Evolutionary conservation across 2,329 filamentous ascomycete genomes (phyloP).

Genomic region (Coleophoma eucalyptorum): DNA sequence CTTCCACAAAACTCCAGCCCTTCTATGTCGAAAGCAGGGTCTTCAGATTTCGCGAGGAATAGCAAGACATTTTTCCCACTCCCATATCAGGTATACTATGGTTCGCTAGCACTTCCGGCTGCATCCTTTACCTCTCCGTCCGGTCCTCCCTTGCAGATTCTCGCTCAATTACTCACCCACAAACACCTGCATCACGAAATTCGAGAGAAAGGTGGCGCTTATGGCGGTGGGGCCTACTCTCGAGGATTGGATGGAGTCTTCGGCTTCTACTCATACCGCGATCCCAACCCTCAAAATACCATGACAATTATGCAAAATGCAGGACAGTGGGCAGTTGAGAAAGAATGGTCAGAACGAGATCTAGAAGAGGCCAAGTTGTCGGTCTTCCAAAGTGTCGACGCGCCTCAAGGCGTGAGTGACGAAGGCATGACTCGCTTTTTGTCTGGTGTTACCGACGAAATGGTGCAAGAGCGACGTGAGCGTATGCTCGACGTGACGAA

Average conservation of each 20-base stretch:
- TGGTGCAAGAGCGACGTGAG: constrained; percentile 82
- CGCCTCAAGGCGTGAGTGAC: constrained; percentile 78
- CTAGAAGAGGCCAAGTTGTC: constrained; percentile 95
- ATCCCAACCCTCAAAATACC: constrained; percentile 90
- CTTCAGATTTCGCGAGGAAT: constrained; percentile 36
- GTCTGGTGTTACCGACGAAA: constrained; percentile 79
- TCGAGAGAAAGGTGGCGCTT: constrained; percentile 94
- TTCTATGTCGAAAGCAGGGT: constrained; percentile 30
- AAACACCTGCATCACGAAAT: constrained; percentile 97
- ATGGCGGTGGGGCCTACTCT: constrained; percentile 86
- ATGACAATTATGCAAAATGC: constrained; percentile 79
- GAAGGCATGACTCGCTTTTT: constrained; percentile 87
- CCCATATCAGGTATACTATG: constrained; percentile 97
- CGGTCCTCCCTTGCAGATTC: constrained; percentile 78
- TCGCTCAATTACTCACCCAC: constrained; percentile 90
- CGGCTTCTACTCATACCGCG: constrained; percentile 93
- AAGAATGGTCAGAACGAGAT: constrained; percentile 77
- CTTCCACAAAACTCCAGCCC: constrained; percentile 44
- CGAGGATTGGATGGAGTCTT: constrained; percentile 80
- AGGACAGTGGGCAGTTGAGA: constrained; percentile 78
- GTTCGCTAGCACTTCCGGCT: constrained; percentile 76
- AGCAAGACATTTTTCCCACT: constrained; percentile 86
- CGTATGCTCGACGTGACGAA: constrained; percentile 81
- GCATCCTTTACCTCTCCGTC: constrained; percentile 75
- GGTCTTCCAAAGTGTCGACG: constrained; percentile 89